Evolutionary conservation across 2,329 filamentous ascomycete species (phyloP), one percentile per base, ranked within the genome.

Genomic region (Chaetomium sp.): DNA sequence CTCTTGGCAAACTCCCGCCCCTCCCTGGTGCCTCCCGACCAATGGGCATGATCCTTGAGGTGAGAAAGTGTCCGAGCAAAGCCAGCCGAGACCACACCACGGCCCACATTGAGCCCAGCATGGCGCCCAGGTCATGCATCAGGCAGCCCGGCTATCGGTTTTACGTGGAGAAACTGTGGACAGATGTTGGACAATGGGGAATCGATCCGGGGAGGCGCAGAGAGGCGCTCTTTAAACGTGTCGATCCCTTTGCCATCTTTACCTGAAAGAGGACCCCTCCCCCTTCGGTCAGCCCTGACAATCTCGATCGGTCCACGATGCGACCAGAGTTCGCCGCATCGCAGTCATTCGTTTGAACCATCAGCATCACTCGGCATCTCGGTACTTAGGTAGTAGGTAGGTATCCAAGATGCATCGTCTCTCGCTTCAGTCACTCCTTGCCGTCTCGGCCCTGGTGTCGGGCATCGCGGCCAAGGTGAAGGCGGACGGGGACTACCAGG

Each of bases 381-480:
- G 13, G 19, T 19, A n/a, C 16, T 4, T 16, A 42, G 38, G 4
- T 42, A 19, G 5, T 42, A 16, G 7, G 16, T 7, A 42, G 16
- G 2, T 19, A 3, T 19, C 13, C 56, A 69, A 61, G 55, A 72
- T 72, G 71, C 69, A 54, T 53, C 65, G 57, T 64, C 70, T 64
- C 63, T 70, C 69, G 25, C 61, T 72, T 49, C 65, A 64, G 61
- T 67, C 69, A 33, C 63, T 72, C 55, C 47, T 70, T 62, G 63
- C 65, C 58, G 12, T 67, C 47, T 69, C 68, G 63, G 64, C 64
- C 31, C 57, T 72, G 33, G 59, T 68, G 29, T 60, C 64, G 33
- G 67, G 59, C 57, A 64, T 62, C 55, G 58, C 58, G 23, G 67
- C 68, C 25, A 50, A 25, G 25, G 59, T 21, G n/a, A 31, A 35